Conservation (phyloP, 169 alveolate species). For the Sarcocystis neurona region DNA sequence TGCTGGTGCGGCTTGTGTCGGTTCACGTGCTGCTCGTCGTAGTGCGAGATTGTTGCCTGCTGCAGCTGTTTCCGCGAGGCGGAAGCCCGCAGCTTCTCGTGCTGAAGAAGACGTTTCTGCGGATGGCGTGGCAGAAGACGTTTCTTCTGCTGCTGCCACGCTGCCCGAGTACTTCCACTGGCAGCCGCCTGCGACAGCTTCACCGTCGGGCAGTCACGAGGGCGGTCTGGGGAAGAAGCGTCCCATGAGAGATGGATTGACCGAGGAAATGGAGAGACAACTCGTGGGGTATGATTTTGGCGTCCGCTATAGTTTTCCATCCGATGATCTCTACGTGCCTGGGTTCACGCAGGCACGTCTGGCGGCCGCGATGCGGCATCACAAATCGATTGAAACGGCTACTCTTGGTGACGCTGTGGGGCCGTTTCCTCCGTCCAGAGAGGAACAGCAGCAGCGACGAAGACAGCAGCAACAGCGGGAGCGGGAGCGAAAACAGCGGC, state of each 20-base stretch:
- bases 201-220: not conserved
- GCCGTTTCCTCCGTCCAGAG: not conserved
- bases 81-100: no score
- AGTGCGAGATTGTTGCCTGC: no score
- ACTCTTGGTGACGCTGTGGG: slow-evolving; percentile 20
- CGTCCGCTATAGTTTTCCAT: slow-evolving; percentile 18
- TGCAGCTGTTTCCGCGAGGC: no score
- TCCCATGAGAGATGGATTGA: not conserved
- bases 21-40: no score
- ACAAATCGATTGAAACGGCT: not conserved
- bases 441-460: no score
- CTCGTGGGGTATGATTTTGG: slow-evolving; percentile 32
- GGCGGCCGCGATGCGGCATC: slow-evolving; percentile 2
- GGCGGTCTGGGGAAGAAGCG: not conserved
- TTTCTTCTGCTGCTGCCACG: not conserved
- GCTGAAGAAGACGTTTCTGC: no score
- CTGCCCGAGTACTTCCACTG: slow-evolving; percentile 30
- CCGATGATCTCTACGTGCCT: slow-evolving; percentile 3
- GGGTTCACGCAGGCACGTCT: slow-evolving; percentile 25
- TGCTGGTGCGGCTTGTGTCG: no score
- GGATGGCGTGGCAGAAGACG: no score
- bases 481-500: no score
- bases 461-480: no score
- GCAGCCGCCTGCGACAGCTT: not conserved
- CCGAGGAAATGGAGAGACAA: slow-evolving; percentile 7